A percentile compares a stretch with the other conserved stretches of the same genome.
Evolutionary conservation across 2,329 filamentous ascomycete species (phyloP).

Genomic region (Penicillium sp.): DNA sequence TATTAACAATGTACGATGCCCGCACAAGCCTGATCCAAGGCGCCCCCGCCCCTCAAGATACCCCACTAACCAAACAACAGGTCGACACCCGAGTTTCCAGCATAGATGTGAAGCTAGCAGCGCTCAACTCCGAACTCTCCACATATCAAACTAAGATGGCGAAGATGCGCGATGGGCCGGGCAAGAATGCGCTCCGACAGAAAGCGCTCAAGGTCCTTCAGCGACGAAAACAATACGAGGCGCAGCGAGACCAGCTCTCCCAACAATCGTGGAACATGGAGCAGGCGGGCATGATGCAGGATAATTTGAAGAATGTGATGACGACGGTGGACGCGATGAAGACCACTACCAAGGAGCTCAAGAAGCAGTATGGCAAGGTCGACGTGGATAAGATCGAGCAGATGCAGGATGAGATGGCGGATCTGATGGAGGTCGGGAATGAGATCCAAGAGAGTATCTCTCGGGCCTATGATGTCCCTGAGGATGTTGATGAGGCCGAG

Average conservation of each 20-base stretch:
- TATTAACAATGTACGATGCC: conserved; percentile 61
- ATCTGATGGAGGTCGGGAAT: conserved; percentile 93
- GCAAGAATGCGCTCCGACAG: conserved; percentile 83
- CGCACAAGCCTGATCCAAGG: neutral
- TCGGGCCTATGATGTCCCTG: conserved; percentile 84
- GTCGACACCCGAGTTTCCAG: conserved; percentile 72
- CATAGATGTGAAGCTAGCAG: conserved; percentile 89
- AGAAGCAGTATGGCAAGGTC: conserved; percentile 92
- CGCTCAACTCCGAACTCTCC: conserved; percentile 79
- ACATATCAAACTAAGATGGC: conserved; percentile 78
- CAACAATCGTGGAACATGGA: conserved; percentile 98
- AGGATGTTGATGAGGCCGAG: conserved; percentile 94
- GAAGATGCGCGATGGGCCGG: conserved; percentile 92
- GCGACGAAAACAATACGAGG: conserved; percentile 87
- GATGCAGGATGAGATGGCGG: conserved; percentile 98
- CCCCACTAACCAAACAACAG: conserved; percentile 34
- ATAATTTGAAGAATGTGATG: conserved; percentile 97
- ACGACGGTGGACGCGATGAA: conserved; percentile 96
- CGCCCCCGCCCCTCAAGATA: neutral
- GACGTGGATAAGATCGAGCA: conserved; percentile 95
- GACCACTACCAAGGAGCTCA: conserved; percentile 85
- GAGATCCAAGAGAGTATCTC: conserved; percentile 95
- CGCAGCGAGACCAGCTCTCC: conserved; percentile 85
- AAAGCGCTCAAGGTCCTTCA: conserved; percentile 92
- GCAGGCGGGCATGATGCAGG: conserved; percentile 95